These are phyloP conservation scores for Barnettozyma sp. DNA, from an alignment of 805 yeast species.

Conservation along the genomic window DNA sequence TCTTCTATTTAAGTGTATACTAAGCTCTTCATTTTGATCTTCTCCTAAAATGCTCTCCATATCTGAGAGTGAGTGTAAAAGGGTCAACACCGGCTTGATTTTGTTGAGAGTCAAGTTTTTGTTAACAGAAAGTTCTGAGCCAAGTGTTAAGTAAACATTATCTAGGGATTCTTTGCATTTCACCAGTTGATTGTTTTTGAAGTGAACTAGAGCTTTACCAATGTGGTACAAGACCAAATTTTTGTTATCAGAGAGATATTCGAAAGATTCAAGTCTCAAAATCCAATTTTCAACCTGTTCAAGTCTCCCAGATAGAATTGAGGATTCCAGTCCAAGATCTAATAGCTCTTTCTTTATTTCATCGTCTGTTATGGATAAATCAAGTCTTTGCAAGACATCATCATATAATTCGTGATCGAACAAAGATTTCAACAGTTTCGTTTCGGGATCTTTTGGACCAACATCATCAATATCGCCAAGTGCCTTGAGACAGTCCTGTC, in stretches of 20 bases:
- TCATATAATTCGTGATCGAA: slow-evolving; percentile 73
- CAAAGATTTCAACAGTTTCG: slow-evolving; percentile 61
- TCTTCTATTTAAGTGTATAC: slow-evolving; percentile 17
- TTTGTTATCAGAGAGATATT: slow-evolving; percentile 42
- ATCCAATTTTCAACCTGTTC: slow-evolving; percentile 53
- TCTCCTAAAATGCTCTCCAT: slow-evolving; percentile 27
- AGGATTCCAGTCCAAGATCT: slow-evolving; percentile 65
- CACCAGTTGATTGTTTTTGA: slow-evolving; percentile 29
- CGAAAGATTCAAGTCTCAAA: slow-evolving; percentile 37
- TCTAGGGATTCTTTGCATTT: slow-evolving; percentile 37
- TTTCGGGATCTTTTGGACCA: slow-evolving; percentile 28
- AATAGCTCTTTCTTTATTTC: slow-evolving; percentile 41
- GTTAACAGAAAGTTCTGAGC: slow-evolving; percentile 46
- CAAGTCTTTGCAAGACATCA: slow-evolving; percentile 29
- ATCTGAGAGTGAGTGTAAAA: slow-evolving; percentile 58
- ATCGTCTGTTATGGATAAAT: slow-evolving; percentile 8
- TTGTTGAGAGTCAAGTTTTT: slow-evolving; percentile 46
- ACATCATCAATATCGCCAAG: slow-evolving; percentile 37
- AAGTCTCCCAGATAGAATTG: slow-evolving; percentile 57
- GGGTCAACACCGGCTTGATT: slow-evolving; percentile 40
- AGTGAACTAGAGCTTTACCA: slow-evolving; percentile 53
- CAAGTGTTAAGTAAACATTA: slow-evolving; percentile 51
- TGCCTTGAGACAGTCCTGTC: slow-evolving; percentile 77
- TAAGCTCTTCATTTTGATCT: slow-evolving; percentile 3
- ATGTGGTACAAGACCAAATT: slow-evolving; percentile 52